Evolutionary conservation across 2,329 filamentous ascomycete species (phyloP), one percentile per base, ranked within the genome.

Genomic region (Didymosphaeria variabile): DNA sequence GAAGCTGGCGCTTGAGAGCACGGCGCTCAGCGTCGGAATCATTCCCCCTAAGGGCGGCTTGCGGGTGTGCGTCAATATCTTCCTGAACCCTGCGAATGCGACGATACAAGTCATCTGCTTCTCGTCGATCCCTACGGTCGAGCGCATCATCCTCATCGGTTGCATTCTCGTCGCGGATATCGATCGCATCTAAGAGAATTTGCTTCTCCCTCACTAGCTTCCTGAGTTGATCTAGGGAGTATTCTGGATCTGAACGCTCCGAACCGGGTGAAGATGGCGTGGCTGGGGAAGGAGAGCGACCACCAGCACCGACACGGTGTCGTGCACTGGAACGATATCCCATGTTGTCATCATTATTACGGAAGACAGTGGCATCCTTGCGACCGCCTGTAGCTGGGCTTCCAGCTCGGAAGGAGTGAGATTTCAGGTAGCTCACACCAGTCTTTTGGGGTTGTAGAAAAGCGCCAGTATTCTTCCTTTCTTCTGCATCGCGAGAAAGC

Each of bases 351-450:
- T 97, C 93, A 67, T 98, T 95, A 75, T 98, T 97, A 75, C 96
- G 94, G 80, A 94, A 99, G 3, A 98, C 91, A 0, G 95, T 99
- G 2, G 91, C 95, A 80, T 99, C 95, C 78, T 98, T 98, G 52
- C 94, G 91, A 40, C 86, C 87, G 47, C 82, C 82, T 47, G 83
- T 83, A 52, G 85, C 80, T 2, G 86, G 85, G 38, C 84, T 85
- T 31, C 85, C 85, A 17, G 88, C 87, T 59, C 90, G 88, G 84
- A 99, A 97, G 0, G 95, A 99, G 70, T 97, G 94, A 58, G 88
- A 94, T 81, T 99, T 99, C 71, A 98, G 86, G 72, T 98, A 98
- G 80, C 94, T 98, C 19, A 99, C 94, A n/a, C 95, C 95, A 12
- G 95, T 98, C 80, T 93, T 94, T 76, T 98, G 95, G 4, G 95